These are phyloP conservation scores for Gossypium sturtianum DNA, from an alignment of 345 rosid species.

Conservation along the genomic window DNA sequence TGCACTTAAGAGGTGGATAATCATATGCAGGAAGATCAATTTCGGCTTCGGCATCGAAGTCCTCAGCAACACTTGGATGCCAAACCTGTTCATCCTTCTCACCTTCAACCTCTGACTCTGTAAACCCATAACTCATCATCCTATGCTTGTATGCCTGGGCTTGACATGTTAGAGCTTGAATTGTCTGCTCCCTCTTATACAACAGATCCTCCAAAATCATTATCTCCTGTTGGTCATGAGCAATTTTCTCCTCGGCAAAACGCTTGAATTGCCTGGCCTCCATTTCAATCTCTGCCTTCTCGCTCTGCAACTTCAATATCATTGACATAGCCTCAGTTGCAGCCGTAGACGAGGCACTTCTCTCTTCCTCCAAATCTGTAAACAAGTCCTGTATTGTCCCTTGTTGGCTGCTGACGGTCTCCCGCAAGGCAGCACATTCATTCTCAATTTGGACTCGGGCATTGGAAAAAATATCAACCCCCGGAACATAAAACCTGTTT, in stretches of 20 bases:
- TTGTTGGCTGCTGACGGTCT: constrained; percentile 72
- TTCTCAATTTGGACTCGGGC: constrained; percentile 77
- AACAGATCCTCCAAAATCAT: constrained; percentile 67
- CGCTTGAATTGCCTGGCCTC: constrained; percentile 90
- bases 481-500: constrained; percentile 44
- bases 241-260: constrained; percentile 83
- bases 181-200: constrained; percentile 85
- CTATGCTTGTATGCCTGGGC: constrained; percentile 89
- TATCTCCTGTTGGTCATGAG: constrained; percentile 88
- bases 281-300: constrained; percentile 94
- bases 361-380: constrained; percentile 81
- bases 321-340: constrained; percentile 98
- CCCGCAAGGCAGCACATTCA: constrained; percentile 70
- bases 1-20: constrained; percentile 85
- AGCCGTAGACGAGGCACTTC: constrained; percentile 90
- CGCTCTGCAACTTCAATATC: constrained; percentile 95
- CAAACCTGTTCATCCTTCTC: constrained; percentile 38
- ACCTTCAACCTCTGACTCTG: constrained; percentile 66
- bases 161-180: constrained; percentile 78
- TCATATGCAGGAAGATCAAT: constrained; percentile 47
- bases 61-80: constrained; percentile 40
- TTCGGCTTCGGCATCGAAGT: constrained; percentile 25
- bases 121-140: constrained; percentile 89
- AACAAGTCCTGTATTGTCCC: constrained; percentile 59
- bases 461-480: constrained; percentile 42